Evolutionary conservation across 345 rosid genomes (phyloP), one percentile per base, ranked within the genome.

Genomic region (Hibiscus syriacus): DNA sequence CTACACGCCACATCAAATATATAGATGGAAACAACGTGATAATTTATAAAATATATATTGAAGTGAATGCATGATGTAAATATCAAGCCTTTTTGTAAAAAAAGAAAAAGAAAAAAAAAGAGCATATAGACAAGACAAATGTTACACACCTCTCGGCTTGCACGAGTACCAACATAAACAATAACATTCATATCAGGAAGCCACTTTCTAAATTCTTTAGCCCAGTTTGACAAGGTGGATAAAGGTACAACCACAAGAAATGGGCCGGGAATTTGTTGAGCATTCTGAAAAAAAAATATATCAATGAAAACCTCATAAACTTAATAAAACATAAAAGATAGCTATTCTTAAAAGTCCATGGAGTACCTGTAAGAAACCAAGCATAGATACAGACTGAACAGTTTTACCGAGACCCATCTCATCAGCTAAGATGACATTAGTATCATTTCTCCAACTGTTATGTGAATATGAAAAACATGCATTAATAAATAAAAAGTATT

Each of bases 361-460:
- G 13, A 39, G 69, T 66, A 95, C 99, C 99, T 92, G 99, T 76
- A 95, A 77, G 73, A 95, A 95, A 60, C 99, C 99, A 57, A 95
- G 94, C 99, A 95, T 92, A 25, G 99, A 95, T 68, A 95, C 92
- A 29, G 99, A 95, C 86, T 95, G 99, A 66, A 95, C 98, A 67
- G 99, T 95, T 86, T 95, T 95, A 64, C 99, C 99, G 55, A 95
- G 99, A 80, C 99, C 99, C 99, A 95, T 95, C 77, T 95, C 99
- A 77, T 95, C 98, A 72, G 99, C 99, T 81, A 95, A 85, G 77
- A 95, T 95, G 74, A 95, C 99, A 83, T 95, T 95, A n/a, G 99
- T 95, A 78, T 92, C 97, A 79, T 92, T 92, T 79, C 93, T 86
- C 99, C 99, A 95, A 79, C 99, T 95, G 89, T 54, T 55, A 72